Evolutionary conservation across 2,329 filamentous ascomycete genomes (phyloP).

Genomic region (Davidsoniella australis): DNA sequence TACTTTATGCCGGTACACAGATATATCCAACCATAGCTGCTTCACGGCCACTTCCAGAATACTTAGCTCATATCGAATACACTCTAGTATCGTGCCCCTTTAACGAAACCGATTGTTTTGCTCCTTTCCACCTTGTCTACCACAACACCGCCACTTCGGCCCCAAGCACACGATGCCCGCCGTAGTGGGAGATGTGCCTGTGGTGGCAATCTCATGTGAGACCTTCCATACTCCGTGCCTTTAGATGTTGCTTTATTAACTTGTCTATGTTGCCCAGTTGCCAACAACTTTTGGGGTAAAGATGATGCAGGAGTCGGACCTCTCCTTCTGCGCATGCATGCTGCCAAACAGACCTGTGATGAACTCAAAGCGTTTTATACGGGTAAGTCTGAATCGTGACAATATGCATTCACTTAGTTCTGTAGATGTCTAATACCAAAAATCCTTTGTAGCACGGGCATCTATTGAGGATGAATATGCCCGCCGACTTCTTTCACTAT

Average conservation of each 20-base stretch:
- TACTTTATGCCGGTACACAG: too few relatives aligned
- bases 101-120: too few relatives aligned
- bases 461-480: constrained; percentile 95
- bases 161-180: constrained; percentile 33
- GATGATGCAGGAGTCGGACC: constrained; percentile 91
- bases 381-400: constrained; percentile 30
- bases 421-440: neutral
- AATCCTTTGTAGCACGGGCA: constrained; percentile 38
- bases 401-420: neutral
- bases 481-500: constrained; percentile 69
- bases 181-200: constrained; percentile 42
- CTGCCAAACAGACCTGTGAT: constrained; percentile 85
- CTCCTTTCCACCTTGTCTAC: neutral
- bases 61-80: too few relatives aligned
- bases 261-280: constrained; percentile 39
- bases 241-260: neutral
- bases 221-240: neutral
- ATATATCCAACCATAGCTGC: too few relatives aligned
- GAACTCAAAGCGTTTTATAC: constrained; percentile 85
- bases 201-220: constrained; percentile 52
- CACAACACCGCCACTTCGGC: neutral
- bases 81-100: too few relatives aligned
- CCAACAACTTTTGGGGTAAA: constrained; percentile 99
- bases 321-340: constrained; percentile 84
- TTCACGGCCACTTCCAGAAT: too few relatives aligned